A percentile compares a stretch with the other conserved stretches of the same genome.
Evolutionary conservation across 1,284 basidiomycete species (phyloP).

Genomic region (Puccinia coronata): DNA sequence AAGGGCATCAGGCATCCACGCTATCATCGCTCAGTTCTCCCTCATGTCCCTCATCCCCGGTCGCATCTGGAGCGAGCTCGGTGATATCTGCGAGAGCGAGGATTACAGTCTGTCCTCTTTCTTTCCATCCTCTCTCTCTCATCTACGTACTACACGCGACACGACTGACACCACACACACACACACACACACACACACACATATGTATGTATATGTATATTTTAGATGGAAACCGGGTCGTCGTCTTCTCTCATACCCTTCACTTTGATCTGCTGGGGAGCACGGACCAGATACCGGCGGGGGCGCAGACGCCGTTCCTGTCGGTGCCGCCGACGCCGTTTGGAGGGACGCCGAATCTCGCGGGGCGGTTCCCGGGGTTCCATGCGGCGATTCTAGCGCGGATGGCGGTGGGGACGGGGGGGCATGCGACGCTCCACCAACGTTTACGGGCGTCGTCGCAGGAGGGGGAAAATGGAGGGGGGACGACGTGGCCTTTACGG

Average conservation of each 20-base stretch:
- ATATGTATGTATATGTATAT: no score
- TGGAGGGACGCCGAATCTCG: not conserved
- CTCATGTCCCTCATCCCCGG: constrained; percentile 39
- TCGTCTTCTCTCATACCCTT: constrained; percentile 31
- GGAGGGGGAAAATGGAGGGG: not conserved
- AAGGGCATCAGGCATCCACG: not conserved
- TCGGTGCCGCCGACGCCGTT: constrained; percentile 15
- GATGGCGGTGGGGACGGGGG: not conserved
- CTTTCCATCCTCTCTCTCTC: not conserved
- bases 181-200: no score
- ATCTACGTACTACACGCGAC: not conserved
- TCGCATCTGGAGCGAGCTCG: constrained; percentile 20
- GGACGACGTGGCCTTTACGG: not conserved
- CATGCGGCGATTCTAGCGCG: not conserved
- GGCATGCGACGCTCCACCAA: not conserved
- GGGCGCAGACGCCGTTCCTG: constrained; percentile 3
- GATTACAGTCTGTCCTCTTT: constrained; percentile 15
- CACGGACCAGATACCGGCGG: not conserved
- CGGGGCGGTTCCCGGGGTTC: not conserved
- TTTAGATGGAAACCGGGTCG: constrained; percentile 34
- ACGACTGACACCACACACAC: no score
- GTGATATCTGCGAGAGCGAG: constrained; percentile 20
- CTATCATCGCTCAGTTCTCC: constrained; percentile 20
- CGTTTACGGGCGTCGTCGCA: not conserved
- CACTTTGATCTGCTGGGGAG: constrained; percentile 13